Evolutionary conservation across 2,329 filamentous ascomycete species (phyloP).

Genomic region (Hypoxylon sp.): DNA sequence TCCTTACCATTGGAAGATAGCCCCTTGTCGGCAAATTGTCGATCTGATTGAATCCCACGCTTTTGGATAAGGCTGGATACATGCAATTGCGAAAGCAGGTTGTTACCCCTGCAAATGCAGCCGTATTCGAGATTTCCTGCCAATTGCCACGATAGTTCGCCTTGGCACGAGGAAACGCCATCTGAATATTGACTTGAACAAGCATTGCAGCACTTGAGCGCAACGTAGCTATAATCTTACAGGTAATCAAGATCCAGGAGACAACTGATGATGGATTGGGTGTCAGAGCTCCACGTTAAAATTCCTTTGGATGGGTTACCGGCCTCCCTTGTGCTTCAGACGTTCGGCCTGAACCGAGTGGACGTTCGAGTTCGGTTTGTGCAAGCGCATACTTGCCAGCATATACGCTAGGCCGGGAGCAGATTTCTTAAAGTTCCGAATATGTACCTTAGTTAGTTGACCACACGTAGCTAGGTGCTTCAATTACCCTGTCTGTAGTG

Average conservation of each 20-base stretch:
- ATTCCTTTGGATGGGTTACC: constrained; percentile 19
- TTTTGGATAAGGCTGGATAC: constrained; percentile 40
- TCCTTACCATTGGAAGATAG: constrained; percentile 26
- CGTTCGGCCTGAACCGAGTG: constrained; percentile 8
- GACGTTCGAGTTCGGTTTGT: constrained; percentile 8
- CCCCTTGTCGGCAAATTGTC: constrained; percentile 25
- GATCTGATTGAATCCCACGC: constrained; percentile 37
- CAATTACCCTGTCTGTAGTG: constrained; percentile 4
- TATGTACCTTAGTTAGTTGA: constrained; percentile 1
- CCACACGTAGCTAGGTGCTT: too few relatives aligned
- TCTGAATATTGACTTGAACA: constrained; percentile 27
- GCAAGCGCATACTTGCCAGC: constrained; percentile 5
- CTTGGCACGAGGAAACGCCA: constrained; percentile 34
- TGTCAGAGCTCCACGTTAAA: constrained; percentile 33
- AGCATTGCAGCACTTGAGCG: constrained; percentile 6
- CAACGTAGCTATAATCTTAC: constrained; percentile 19
- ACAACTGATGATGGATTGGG: constrained; percentile 34
- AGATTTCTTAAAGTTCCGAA: constrained; percentile 24
- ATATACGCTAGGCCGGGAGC: constrained; percentile 8
- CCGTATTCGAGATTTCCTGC: constrained; percentile 24
- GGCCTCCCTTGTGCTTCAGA: constrained; percentile 14
- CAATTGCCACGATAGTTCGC: constrained; percentile 37
- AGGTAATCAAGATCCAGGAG: constrained; percentile 21
- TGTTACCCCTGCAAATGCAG: constrained; percentile 39
- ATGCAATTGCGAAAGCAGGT: constrained; percentile 41